These are phyloP conservation scores for Diaporthe destruens DNA, from an alignment of 2,329 filamentous ascomycete species.

Conservation along the genomic window DNA sequence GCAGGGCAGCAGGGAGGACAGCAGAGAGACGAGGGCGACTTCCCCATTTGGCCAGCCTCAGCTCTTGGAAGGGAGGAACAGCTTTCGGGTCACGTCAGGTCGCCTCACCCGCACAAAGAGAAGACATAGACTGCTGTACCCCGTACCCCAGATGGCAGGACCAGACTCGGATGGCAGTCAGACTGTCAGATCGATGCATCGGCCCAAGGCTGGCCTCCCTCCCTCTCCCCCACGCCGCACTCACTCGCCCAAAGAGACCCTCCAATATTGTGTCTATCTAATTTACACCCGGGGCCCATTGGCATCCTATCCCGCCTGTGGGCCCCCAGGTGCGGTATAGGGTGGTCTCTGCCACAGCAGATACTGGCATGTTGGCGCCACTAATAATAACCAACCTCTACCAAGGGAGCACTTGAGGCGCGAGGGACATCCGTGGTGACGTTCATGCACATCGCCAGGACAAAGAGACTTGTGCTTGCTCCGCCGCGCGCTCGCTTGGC, in stretches of 20 bases:
- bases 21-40: not conserved
- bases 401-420: conserved; percentile 30
- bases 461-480: conserved; percentile 7
- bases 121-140: not conserved
- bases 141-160: not conserved
- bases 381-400: conserved; percentile 30
- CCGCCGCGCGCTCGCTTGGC: conserved; percentile 1
- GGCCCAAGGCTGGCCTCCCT: not conserved
- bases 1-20: conserved; percentile 17
- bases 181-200: conserved; percentile 23
- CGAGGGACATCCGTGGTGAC: conserved; percentile 18
- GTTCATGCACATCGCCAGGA: conserved; percentile 10
- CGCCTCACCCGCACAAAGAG: not conserved
- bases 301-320: conserved; percentile 34
- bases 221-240: conserved; percentile 15
- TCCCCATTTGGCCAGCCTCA: conserved; percentile 30
- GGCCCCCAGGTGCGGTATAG: conserved; percentile 25
- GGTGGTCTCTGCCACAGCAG: conserved; percentile 34
- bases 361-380: conserved; percentile 38
- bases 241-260: not conserved
- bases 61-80: conserved; percentile 22
- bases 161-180: conserved; percentile 6
- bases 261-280: conserved; percentile 30
- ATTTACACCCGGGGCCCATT: conserved; percentile 28
- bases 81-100: conserved; percentile 22